phyloP scores from a whole-genome alignment of 108 stramenopile genomes.

The Nitzschia palea region DNA sequence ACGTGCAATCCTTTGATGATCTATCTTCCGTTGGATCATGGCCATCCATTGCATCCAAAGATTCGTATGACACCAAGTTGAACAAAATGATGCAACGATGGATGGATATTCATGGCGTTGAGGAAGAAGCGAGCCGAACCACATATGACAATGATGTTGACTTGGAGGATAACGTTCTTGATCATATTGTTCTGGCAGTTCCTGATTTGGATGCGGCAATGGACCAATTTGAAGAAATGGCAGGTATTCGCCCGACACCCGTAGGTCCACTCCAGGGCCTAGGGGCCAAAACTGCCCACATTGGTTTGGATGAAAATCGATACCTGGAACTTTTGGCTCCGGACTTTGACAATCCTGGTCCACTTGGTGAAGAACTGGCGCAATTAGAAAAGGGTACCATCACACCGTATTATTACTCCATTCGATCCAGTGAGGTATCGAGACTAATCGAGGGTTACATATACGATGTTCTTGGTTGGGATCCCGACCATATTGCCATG shows the following conservation, averaged over 20 bases:
- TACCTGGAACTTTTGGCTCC: slow-evolving; percentile 31
- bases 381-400: background rate
- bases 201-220: slow-evolving; percentile 25
- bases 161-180: slow-evolving; percentile 28
- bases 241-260: slow-evolving; percentile 16
- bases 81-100: slow-evolving; percentile 38
- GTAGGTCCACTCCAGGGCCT: slow-evolving; percentile 25
- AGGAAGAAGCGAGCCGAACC: slow-evolving; percentile 7
- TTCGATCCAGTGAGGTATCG: slow-evolving; percentile 18
- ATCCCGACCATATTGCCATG: slow-evolving; percentile 34
- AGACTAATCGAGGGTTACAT: slow-evolving; percentile 23
- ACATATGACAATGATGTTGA: slow-evolving; percentile 19
- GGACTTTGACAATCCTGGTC: slow-evolving; percentile 20
- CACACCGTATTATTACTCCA: slow-evolving; percentile 28
- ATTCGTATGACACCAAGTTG: slow-evolving; percentile 29
- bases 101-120: slow-evolving; percentile 25
- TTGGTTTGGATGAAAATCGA: slow-evolving; percentile 20
- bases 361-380: slow-evolving; percentile 16
- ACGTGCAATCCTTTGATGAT: slow-evolving; percentile 16
- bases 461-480: slow-evolving; percentile 31
- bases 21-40: slow-evolving; percentile 27
- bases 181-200: slow-evolving; percentile 32
- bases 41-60: slow-evolving; percentile 26
- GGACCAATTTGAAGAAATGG: slow-evolving; percentile 20
- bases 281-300: slow-evolving; percentile 25